phyloP scores from a whole-genome alignment of 192 early-diverging fungal genomes.

The Coemansia biformis region DNA sequence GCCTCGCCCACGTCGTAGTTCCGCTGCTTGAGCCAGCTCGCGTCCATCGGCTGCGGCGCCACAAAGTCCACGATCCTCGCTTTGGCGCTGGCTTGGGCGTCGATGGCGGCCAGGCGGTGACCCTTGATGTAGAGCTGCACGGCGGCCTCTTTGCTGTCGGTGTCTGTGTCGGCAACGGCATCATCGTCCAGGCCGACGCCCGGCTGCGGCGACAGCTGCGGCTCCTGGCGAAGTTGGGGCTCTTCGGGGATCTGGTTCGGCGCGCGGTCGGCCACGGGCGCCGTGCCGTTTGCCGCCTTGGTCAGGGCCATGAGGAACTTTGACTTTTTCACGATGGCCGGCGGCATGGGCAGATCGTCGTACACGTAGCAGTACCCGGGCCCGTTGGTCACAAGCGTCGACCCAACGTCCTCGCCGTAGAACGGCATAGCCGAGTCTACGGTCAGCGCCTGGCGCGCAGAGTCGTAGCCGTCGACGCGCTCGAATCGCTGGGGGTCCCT shows the following conservation, averaged over 20 bases:
- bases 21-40: constrained; percentile 25
- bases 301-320: constrained; percentile 11
- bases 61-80: constrained; percentile 23
- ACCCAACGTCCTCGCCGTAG: constrained; percentile 37
- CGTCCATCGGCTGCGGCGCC: constrained; percentile 37
- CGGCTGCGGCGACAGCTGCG: too few relatives aligned
- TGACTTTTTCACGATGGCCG: constrained; percentile 15
- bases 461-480: constrained; percentile 35
- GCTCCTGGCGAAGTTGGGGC: too few relatives aligned
- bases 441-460: constrained; percentile 19
- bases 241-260: too few relatives aligned
- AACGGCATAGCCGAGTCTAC: constrained; percentile 39
- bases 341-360: constrained; percentile 39
- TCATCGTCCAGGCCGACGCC: too few relatives aligned
- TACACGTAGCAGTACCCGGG: constrained; percentile 49
- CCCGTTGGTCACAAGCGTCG: constrained; percentile 29
- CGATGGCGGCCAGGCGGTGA: background rate
- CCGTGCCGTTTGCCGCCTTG: background rate
- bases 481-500: constrained; percentile 25
- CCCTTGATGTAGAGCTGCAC: background rate
- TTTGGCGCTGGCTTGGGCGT: too few relatives aligned
- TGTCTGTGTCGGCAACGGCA: background rate
- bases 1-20: constrained; percentile 40
- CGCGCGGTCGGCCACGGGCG: background rate
- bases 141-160: background rate